A percentile compares a stretch with the other conserved stretches of the same genome.
phyloP scores from a whole-genome alignment of 2,329 filamentous ascomycete genomes.

The Gnomoniopsis sp. region DNA sequence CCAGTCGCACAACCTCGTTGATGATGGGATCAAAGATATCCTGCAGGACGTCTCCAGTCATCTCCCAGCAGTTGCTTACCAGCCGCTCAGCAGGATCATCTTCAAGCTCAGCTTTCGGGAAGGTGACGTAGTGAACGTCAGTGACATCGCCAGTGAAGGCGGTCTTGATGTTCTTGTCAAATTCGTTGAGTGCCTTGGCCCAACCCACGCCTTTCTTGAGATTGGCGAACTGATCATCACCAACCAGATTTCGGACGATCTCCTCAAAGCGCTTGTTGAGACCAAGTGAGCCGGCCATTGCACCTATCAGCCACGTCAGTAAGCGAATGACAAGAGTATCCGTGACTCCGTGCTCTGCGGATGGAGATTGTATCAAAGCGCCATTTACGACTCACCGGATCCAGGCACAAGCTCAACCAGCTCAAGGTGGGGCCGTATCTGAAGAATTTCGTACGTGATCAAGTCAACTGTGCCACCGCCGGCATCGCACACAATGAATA shows the following conservation, averaged over 20 bases:
- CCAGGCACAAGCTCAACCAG: conserved; percentile 5
- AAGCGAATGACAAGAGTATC: too few species aligned
- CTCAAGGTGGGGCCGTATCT: neutral
- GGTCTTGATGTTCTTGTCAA: conserved; percentile 9
- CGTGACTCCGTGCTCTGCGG: too few species aligned
- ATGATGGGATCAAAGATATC: neutral
- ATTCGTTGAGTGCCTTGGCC: neutral
- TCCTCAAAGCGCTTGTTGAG: conserved; percentile 9
- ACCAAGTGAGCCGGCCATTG: neutral
- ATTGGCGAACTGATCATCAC: neutral
- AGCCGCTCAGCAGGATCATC: neutral
- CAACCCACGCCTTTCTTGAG: conserved; percentile 2
- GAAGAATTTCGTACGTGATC: neutral
- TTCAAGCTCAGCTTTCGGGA: neutral
- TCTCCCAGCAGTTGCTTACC: neutral
- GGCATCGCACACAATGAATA: neutral
- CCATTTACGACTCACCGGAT: neutral
- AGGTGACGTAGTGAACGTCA: neutral
- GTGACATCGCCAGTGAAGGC: neutral
- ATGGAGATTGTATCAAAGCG: too few species aligned
- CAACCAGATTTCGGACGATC: neutral
- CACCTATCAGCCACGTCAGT: neutral
- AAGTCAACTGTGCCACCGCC: conserved; percentile 7
- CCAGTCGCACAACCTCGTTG: neutral
- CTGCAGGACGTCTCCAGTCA: neutral